Base-by-base conservation (phyloP, 1,284 basidiomycete species). In the Cryptococcus deneoformans region DNA sequence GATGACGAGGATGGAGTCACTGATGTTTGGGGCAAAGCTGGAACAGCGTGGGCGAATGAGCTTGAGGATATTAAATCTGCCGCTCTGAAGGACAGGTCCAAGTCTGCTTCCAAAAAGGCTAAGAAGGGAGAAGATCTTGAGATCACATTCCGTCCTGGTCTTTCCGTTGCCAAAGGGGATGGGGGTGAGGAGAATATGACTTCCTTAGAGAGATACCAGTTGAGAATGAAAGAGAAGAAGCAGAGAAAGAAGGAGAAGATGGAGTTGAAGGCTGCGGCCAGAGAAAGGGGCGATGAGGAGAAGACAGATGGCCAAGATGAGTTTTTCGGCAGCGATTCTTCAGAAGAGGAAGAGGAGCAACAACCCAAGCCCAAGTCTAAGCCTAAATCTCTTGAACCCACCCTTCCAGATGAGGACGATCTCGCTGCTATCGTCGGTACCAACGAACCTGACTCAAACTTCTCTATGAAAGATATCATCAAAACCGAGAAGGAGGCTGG, bases 381-480 rank as follows among this genome's bases (percentile, higher is more conserved):
- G 51, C 38, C 58, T 16, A 52, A 24, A 45, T 52, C 54, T 47
- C 39, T 37, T 40, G 35, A 63, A 48, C 43, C 45, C 29, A 57
- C 57, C 46, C 39, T 37, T 35, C 39, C 48, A 11, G 35, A 39
- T 12, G 46, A 50, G 12, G 47, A 46, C 20, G 58, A 57, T 36
- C 29, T 60, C 3, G 38, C 53, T 12, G 59, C 50, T 9, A 29
- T 57, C 20, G 36, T 62, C 7, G 59, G 54, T 43, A 50, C 52
- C 9, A 50, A 56, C 29, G 55, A 61, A 29, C 49, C 57, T 63
- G 35, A 58, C 64, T 53, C 66, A 58, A 54, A 99, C 76, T 99
- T 99, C 77, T 86, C 92, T 69, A 87, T 98, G 83, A 89, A 90
- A 70, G 87, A 92, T 40, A 86, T 97, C 39, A 76, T 98, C 53